Conservation (phyloP, 2,329 filamentous ascomycete genomes). For the Fusarium coffeatum region DNA sequence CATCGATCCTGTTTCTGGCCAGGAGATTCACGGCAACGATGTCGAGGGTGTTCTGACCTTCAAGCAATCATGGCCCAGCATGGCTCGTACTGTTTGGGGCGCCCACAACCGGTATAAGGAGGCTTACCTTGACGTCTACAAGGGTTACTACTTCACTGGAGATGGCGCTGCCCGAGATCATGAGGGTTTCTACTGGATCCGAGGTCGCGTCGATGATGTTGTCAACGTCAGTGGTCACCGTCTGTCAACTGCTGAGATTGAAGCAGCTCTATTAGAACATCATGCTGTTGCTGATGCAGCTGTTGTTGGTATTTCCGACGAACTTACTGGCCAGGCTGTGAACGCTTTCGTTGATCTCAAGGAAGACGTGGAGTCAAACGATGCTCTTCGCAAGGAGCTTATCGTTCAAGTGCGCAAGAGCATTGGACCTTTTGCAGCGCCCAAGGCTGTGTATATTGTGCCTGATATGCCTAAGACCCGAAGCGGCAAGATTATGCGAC, state of each 20-base stretch:
- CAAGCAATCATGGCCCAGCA: slow-evolving; percentile 98
- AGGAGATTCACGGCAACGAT: slow-evolving; percentile 94
- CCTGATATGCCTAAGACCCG: slow-evolving; percentile 96
- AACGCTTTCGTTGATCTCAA: slow-evolving; percentile 97
- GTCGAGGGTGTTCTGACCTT: slow-evolving; percentile 97
- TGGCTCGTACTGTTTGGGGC: slow-evolving; percentile 97
- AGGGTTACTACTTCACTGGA: slow-evolving; percentile 96
- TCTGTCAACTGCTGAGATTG: slow-evolving; percentile 96
- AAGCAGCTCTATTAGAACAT: slow-evolving; percentile 95
- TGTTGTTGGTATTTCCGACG: slow-evolving; percentile 91
- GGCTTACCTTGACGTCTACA: slow-evolving; percentile 97
- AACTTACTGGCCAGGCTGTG: slow-evolving; percentile 95
- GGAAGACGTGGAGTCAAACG: slow-evolving; percentile 78
- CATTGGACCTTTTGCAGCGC: slow-evolving; percentile 96
- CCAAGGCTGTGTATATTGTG: slow-evolving; percentile 91
- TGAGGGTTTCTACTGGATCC: slow-evolving; percentile 99
- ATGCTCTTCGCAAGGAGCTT: slow-evolving; percentile 91
- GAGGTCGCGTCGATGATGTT: slow-evolving; percentile 96
- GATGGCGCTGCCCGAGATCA: slow-evolving; percentile 96
- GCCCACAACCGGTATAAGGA: slow-evolving; percentile 99
- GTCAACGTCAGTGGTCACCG: slow-evolving; percentile 98
- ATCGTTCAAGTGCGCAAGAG: slow-evolving; percentile 95
- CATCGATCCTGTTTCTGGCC: slow-evolving; percentile 93
- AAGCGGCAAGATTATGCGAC: slow-evolving; percentile 98
- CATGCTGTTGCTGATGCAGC: slow-evolving; percentile 90